Percentiles rank a stretch among this genome's conserved stretches.
Evolutionary conservation across 2,329 filamentous ascomycete genomes (phyloP).

Genomic region (Coniochaeta sp.): DNA sequence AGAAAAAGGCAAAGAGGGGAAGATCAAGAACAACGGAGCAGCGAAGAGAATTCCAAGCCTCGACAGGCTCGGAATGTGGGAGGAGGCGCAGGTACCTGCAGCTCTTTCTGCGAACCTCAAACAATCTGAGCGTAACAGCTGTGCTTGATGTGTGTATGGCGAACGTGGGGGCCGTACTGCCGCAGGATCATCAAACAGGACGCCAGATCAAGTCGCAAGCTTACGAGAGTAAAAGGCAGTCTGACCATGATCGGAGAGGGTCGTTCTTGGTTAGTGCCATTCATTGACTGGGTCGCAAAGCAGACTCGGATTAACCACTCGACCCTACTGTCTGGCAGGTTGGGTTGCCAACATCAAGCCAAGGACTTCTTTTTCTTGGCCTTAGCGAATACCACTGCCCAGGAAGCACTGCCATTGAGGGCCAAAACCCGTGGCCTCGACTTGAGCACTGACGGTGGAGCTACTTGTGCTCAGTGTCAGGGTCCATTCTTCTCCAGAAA

Average conservation of each 20-base stretch:
- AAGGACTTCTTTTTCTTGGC: not conserved
- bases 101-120: not conserved
- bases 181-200: not conserved
- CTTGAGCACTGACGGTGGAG: not conserved
- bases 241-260: not conserved
- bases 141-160: not conserved
- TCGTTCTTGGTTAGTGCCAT: not conserved
- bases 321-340: not conserved
- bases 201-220: not conserved
- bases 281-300: not conserved
- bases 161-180: not conserved
- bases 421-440: not conserved
- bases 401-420: not conserved
- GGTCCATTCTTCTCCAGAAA: not conserved
- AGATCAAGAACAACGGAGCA: not conserved
- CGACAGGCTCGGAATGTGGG: not conserved
- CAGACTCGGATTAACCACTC: not conserved
- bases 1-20: not conserved
- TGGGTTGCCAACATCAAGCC: not conserved
- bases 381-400: not conserved
- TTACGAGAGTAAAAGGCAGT: not conserved
- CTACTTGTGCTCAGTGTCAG: not conserved
- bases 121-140: not conserved
- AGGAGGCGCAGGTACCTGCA: not conserved
- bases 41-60: not conserved